phyloP scores from a whole-genome alignment of 169 alveolate genomes.

The Perkinsus chesapeaki region DNA sequence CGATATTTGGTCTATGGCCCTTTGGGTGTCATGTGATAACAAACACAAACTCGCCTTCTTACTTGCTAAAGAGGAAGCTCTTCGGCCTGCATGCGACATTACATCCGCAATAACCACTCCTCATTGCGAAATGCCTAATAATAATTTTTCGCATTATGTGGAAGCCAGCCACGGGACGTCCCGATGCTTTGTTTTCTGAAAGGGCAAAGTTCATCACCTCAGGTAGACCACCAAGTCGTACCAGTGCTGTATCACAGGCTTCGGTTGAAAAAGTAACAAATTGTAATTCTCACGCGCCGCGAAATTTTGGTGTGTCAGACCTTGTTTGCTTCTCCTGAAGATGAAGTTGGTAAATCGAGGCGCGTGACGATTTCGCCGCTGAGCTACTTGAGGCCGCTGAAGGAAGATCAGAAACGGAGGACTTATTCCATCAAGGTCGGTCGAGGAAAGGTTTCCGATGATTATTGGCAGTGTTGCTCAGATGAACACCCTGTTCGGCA shows the following conservation, averaged over 20 bases:
- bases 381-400: not conserved
- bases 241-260: not conserved
- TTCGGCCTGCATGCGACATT: no score
- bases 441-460: no score
- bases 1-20: no score
- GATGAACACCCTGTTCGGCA: not conserved
- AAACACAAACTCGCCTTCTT: no score
- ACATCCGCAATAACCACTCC: no score
- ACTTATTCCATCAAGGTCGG: no score
- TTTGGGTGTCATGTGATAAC: no score
- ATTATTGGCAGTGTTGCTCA: not conserved
- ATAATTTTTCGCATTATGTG: no score
- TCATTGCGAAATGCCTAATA: no score
- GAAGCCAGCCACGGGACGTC: no score
- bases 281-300: not conserved
- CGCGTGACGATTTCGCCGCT: not conserved
- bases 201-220: not conserved
- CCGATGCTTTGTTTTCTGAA: no score
- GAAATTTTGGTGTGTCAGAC: not conserved
- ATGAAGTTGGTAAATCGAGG: not conserved
- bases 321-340: not conserved
- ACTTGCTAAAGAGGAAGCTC: no score
- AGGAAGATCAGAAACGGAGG: not conserved
- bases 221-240: not conserved
- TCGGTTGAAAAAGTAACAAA: not conserved